Percentiles rank a stretch among this genome's conserved stretches.
Evolutionary conservation across 345 rosid genomes (phyloP).

Genomic region (Acer campestre): DNA sequence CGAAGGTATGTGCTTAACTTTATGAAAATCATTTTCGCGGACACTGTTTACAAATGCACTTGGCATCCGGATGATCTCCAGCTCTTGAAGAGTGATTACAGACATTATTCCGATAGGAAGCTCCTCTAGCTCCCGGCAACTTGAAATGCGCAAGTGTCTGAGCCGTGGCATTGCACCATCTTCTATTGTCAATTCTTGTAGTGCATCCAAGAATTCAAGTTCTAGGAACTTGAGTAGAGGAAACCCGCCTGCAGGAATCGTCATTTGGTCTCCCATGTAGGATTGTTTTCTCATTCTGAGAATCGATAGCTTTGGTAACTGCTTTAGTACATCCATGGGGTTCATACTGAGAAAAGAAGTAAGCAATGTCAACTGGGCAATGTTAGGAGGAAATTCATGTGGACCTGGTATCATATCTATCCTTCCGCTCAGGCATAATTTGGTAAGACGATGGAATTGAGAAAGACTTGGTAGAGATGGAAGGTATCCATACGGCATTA

Average conservation of each 20-base stretch:
- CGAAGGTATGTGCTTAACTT: constrained; percentile 21
- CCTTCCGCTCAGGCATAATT: constrained; percentile 15
- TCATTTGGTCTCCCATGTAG: neutral
- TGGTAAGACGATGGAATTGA: constrained; percentile 15
- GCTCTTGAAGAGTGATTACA: constrained; percentile 12
- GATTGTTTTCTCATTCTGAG: neutral
- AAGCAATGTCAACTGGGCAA: neutral
- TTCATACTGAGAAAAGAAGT: constrained; percentile 8
- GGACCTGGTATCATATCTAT: neutral
- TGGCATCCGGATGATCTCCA: constrained; percentile 21
- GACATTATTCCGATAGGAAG: constrained; percentile 17
- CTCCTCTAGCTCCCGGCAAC: constrained; percentile 14
- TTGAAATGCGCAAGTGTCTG: constrained; percentile 11
- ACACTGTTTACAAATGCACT: constrained; percentile 15
- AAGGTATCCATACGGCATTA: neutral
- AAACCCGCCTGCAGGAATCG: constrained; percentile 16
- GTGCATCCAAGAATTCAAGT: constrained; percentile 17
- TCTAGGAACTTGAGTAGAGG: neutral
- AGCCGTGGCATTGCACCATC: constrained; percentile 21
- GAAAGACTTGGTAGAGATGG: constrained; percentile 2
- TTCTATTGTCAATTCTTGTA: constrained; percentile 15
- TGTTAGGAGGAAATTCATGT: constrained; percentile 9
- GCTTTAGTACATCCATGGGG: neutral
- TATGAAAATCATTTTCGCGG: constrained; percentile 19
- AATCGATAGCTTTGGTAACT: neutral